Evolutionary conservation across 129 eudicot species (phyloP), one percentile per base, ranked within the genome.

Genomic region (Ambrosia artemisiifolia): DNA sequence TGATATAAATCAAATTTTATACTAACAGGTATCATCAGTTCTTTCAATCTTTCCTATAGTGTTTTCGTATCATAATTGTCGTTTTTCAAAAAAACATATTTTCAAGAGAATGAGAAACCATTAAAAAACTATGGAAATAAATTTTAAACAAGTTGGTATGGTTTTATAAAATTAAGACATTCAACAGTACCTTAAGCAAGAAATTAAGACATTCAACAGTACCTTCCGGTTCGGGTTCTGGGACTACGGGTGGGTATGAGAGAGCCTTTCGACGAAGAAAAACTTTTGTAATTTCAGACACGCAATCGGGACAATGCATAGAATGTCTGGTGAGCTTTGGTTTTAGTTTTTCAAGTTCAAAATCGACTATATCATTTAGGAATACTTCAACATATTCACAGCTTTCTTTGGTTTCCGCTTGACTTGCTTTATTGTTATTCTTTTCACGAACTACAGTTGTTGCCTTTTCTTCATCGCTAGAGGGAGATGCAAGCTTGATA

Each of bases 301-400:
- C 79, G 51, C 95, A 88, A 1, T 81, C 74, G 0, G 95, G 95
- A 76, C 88, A 85, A 42, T 85, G 80, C 75, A 80, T 81, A 40
- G 83, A 74, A 71, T 83, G 95, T 13, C 85, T 85, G 33, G 65
- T 85, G 59, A 79, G 77, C 35, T 79, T 81, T 64, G 63, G 72
- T 3, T 75, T 75, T 18, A 78, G 83, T 72, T 81, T 88, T 72
- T 88, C 83, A 30, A 88, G 85, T 61, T 88, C 91, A 7, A 88
- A 46, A 72, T 83, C 95, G 10, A 88, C 74, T 1, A 78, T 70
- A 71, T 88, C 95, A 48, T 85, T 82, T 40, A 75, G 84, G 12
- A 78, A 81, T 11, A 61, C 49, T 55, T 81, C 81, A 53, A 6
- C 42, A 35, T 16, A 5, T 69, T 49, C 44, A 2, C 70, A 76